These are phyloP conservation scores for Boletus huronensis DNA, from an alignment of 768 basidiomycete genomes.

Conservation along the genomic window DNA sequence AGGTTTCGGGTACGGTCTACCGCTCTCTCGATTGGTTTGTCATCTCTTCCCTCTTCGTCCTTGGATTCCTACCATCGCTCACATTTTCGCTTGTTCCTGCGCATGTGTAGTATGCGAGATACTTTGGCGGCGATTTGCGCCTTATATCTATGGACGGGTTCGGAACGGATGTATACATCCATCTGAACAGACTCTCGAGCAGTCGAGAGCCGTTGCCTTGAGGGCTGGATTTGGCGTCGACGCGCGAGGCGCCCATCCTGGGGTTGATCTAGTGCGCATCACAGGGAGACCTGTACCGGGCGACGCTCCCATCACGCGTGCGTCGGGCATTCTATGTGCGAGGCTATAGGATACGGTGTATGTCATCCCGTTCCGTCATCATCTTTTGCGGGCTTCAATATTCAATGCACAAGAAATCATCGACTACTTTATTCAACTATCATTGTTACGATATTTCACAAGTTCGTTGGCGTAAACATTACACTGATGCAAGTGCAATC, in stretches of 20 bases:
- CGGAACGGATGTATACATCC: slow-evolving; percentile 92
- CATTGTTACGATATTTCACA: background rate
- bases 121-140: slow-evolving; percentile 90
- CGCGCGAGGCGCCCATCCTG: background rate
- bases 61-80: slow-evolving; percentile 45
- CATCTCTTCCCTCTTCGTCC: slow-evolving; percentile 48
- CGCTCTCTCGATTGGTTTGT: slow-evolving; percentile 83
- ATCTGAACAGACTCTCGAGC: slow-evolving; percentile 79
- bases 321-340: background rate
- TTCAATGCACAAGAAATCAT: background rate
- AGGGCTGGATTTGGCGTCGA: background rate
- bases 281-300: background rate
- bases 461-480: background rate
- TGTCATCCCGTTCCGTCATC: slow-evolving; percentile 1
- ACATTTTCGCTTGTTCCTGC: background rate
- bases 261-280: background rate
- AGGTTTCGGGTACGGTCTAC: slow-evolving; percentile 93
- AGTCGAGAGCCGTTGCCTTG: slow-evolving; percentile 26
- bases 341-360: background rate
- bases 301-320: background rate
- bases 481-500: background rate
- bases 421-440: slow-evolving; percentile 3
- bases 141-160: slow-evolving; percentile 99
- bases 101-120: slow-evolving; percentile 73
- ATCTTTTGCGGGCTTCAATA: background rate